phyloP scores from a whole-genome alignment of 2,329 filamentous ascomycete species.

The Cercospora sp. region DNA sequence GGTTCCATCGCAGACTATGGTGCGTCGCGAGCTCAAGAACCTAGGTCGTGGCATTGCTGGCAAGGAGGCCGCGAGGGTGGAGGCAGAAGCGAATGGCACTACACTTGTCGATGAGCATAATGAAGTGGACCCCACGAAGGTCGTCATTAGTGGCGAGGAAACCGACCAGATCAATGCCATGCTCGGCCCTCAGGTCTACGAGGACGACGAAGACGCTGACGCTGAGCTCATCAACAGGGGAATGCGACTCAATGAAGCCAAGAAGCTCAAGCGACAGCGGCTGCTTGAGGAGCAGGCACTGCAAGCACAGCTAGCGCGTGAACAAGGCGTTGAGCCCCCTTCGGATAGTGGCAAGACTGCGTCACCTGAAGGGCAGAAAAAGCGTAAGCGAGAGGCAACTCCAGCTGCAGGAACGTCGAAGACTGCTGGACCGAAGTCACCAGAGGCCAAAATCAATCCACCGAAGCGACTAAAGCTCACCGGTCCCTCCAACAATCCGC shows the following conservation, averaged over 20 bases:
- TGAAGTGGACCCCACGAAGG: conserved; percentile 40
- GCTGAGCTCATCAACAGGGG: conserved; percentile 68
- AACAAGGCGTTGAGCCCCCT: conserved; percentile 34
- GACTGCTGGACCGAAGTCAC: conserved; percentile 17
- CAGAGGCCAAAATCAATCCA: conserved; percentile 27
- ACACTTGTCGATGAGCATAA: conserved; percentile 62
- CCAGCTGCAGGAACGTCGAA: conserved; percentile 20
- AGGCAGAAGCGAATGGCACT: conserved; percentile 65
- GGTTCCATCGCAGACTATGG: conserved; percentile 84
- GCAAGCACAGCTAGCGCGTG: conserved; percentile 38
- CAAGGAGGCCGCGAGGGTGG: conserved; percentile 49
- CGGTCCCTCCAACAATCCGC: conserved; percentile 14
- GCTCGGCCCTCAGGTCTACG: conserved; percentile 34
- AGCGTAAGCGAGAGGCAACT: conserved; percentile 56
- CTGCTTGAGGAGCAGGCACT: conserved; percentile 50
- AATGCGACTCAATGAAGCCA: conserved; percentile 77
- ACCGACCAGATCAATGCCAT: conserved; percentile 37
- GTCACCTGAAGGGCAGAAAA: conserved; percentile 41
- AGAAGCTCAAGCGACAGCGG: conserved; percentile 69
- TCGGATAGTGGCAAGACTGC: conserved; percentile 16
- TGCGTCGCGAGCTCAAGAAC: conserved; percentile 71
- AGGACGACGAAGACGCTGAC: conserved; percentile 54
- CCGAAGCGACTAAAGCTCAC: conserved; percentile 42
- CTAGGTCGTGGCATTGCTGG: conserved; percentile 59
- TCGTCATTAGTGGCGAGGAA: conserved; percentile 38